Evolutionary conservation across 2,329 filamentous ascomycete species (phyloP), one percentile per base, ranked within the genome.

Genomic region (Stachybotrys elegans): DNA sequence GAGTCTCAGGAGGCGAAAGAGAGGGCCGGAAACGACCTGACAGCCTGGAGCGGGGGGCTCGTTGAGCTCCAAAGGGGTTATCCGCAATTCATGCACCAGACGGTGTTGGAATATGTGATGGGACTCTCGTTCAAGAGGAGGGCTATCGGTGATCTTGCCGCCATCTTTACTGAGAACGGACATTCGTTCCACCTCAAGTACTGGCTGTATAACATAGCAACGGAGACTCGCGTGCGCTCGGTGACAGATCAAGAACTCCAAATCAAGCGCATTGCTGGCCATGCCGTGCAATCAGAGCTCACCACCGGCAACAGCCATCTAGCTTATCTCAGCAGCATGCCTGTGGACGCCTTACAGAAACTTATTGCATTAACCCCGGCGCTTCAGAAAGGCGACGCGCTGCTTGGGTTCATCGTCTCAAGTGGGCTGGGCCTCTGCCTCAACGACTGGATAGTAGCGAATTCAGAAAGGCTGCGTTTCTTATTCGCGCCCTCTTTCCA

Each of bases 1-100:
- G 20, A 20, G 8, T 17, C 5, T 6, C 6, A 38, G 20, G 35
- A 19, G 14, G 9, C 8, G 20, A n/a, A 22, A 19, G 19, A 11
- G 8, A 20, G 19, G 20, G 9, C 9, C 11, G 20, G 5, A 20
- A 20, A 22, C 22, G 35, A 38, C n/a, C 6, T 38, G n/a, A 7
- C 35, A 8, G 20, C 19, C 35, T 38, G 35, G 35, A 22, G 35
- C n/a, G 35, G 35, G 9, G 35, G 35, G 19, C 20, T 38, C 9
- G 35, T 38, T 11, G 35, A 38, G 20, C 6, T 38, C n/a, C 35
- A 9, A 20, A 12, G 16, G 5, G 35, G 9, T 5, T n/a, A 38
- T n/a, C 16, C 35, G 12, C 35, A 38, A 38, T 38, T 38, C 9
- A 38, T 38, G 35, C 35, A 38, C 35, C 16, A 22, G n/a, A 38